Base-by-base conservation (phyloP, 257 asterid species). In the Solanum gracilifrons region DNA sequence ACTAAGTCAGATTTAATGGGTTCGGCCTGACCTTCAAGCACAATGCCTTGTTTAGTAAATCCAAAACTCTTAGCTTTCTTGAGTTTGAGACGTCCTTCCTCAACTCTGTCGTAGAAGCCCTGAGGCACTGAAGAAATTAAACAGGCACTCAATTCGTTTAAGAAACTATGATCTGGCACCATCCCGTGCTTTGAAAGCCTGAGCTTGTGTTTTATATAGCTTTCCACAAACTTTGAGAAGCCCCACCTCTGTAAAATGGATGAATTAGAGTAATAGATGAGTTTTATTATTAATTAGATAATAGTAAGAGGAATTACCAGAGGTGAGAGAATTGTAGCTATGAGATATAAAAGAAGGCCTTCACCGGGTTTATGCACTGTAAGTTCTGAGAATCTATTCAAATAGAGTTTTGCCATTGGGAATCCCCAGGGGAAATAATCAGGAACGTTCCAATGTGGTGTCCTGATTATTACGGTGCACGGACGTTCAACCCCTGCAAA, bases 401-500 rank as follows among this genome's bases (percentile, higher is more conserved):
- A 88, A 86, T 92, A 92, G 10, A 93, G 85, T 66, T 51, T 88
- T 33, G 86, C 87, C 25, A 92, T 29, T 23, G 93, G 91, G 79
- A 93, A 72, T 79, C 93, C 95, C 93, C 94, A 90, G 0, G 93
- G 93, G 21, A 86, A 35, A 83, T 83, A 87, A 85, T 90, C 93
- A 9, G 94, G 94, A 64, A 93, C 31, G 11, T 87, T 92, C 95
- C 95, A 93, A 71, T 91, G 93, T 23, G 86, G 89, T 21, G 90
- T 91, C 85, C 95, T 89, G 85, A 91, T 88, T 48, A 93, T n/a
- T 62, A 93, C 84, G 13, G 92, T 92, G 62, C 94, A 93, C 9
- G 93, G 93, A n/a, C 62, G 83, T 80, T 92, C 90, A 32, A 83
- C 20, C 35, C 94, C 94, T 92, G 92, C 84, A 77, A 75, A 72